Percentiles rank a stretch among this genome's conserved stretches.
Evolutionary conservation across 371 early-diverging fungal genomes (phyloP).

Genomic region (Rhizomucor pusillus): DNA sequence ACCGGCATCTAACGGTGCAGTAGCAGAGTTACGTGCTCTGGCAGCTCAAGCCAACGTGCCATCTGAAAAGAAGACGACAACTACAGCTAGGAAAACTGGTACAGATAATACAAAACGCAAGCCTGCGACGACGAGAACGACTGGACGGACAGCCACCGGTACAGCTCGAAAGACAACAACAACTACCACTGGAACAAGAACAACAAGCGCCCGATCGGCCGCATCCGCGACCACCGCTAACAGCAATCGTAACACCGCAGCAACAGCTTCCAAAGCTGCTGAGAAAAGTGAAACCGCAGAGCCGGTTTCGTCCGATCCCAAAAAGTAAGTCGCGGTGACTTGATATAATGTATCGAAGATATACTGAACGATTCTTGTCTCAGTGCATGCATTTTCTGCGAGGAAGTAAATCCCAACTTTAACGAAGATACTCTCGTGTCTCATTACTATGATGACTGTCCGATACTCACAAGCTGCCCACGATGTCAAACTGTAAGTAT

Average conservation of each 20-base stretch:
- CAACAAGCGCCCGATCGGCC: not conserved
- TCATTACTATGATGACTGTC: constrained; percentile 80
- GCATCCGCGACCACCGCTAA: no score
- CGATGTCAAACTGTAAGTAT: constrained; percentile 66
- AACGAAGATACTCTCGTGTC: constrained; percentile 71
- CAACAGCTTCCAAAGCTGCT: no score
- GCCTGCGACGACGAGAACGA: not conserved
- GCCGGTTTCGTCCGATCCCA: not conserved
- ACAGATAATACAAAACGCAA: constrained; percentile 6
- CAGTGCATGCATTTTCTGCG: constrained; percentile 77
- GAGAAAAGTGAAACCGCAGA: not conserved
- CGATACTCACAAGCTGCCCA: constrained; percentile 68
- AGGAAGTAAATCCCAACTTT: constrained; percentile 61
- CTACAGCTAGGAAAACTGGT: constrained; percentile 5
- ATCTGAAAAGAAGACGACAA: constrained; percentile 8
- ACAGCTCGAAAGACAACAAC: not conserved
- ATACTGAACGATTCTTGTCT: not conserved
- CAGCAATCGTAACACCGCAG: no score
- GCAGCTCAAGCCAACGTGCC: constrained; percentile 23
- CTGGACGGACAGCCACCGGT: not conserved
- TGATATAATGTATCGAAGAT: not conserved
- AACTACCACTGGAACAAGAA: not conserved
- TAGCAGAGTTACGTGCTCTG: constrained; percentile 31
- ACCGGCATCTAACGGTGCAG: constrained; percentile 7
- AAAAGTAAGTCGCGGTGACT: not conserved